Evolutionary conservation across 2,329 filamentous ascomycete species (phyloP), one percentile per base, ranked within the genome.

Genomic region (Aspergillus tamarii): DNA sequence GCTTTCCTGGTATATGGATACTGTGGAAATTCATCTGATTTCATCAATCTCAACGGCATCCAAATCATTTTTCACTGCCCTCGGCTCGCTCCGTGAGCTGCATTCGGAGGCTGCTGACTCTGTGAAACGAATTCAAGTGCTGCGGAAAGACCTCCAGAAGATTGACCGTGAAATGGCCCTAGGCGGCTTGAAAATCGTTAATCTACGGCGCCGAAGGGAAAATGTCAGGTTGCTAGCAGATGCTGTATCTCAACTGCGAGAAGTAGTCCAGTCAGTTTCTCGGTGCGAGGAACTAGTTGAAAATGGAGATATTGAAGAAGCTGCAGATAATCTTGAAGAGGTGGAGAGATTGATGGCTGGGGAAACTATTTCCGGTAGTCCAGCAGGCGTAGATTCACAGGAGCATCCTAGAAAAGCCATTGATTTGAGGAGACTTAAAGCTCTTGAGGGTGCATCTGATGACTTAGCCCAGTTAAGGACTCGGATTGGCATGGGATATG

Each of bases 1-100:
- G 78, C 83, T 99, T 14, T 98, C 95, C 0, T 99, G 95, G 95
- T 99, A 99, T 77, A 97, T 99, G 93, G 95, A 99, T 76, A 99
- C 95, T 0, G 93, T 99, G 26, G 95, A 99, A 76, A 93, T 99
- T 60, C 95, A 99, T 76, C 83, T 99, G 9, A 97, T 99, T 70
- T 93, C 92, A 36, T 97, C 94, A 0, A 99, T 99, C 66, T 98
- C 94, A 2, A 93, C 92, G 0, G 95, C 95, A 1, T 98, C 95
- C 0, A 93, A 93, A 0, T 97, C 94, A 0, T 99, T 99, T 78
- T 99, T 99, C 73, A 94, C 93, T 0, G 95, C 95, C 0, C 83
- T 99, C 0, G 94, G 95, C 0, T 96, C 94, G 0, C 82, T 99
- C 39, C 91, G 93, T 68, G 93, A 97, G 74, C 83, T 99, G 12